Evolutionary conservation across 257 asterid genomes (phyloP).

Genomic region (Craterostigma plantagineum): DNA sequence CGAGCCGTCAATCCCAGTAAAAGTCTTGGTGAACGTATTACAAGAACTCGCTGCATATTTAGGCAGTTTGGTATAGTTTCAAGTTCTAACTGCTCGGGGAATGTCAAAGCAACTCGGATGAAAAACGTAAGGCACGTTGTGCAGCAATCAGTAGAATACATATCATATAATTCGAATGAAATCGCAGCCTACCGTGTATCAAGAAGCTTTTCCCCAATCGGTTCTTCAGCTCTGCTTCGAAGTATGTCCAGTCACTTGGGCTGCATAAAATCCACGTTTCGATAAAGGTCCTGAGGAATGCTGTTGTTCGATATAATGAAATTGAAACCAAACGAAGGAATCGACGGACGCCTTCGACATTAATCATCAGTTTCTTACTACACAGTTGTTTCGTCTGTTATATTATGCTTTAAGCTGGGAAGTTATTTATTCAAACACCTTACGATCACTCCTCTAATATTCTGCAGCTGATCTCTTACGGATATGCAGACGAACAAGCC

Average conservation of each 20-base stretch:
- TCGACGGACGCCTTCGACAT: too few species aligned
- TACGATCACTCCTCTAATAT: too few species aligned
- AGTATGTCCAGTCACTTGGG: constrained; percentile 86
- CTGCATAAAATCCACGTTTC: constrained; percentile 29
- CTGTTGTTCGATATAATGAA: too few species aligned
- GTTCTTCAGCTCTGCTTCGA: constrained; percentile 64
- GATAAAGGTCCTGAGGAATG: constrained; percentile 10
- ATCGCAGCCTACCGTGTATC: constrained; percentile 38
- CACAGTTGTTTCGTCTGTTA: neutral
- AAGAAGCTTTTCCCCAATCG: constrained; percentile 57
- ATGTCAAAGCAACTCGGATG: too few species aligned
- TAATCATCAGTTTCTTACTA: constrained; percentile 1
- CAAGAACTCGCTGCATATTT: constrained; percentile 70
- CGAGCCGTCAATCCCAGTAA: constrained; percentile 84
- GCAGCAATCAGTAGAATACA: too few species aligned
- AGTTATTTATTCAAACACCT: too few species aligned
- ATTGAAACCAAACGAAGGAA: too few species aligned
- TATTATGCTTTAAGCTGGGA: too few species aligned
- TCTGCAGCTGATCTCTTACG: neutral
- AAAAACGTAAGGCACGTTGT: too few species aligned
- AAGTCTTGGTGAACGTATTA: constrained; percentile 71
- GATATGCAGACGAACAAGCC: neutral
- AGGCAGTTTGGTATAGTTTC: constrained; percentile 11
- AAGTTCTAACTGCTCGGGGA: constrained; percentile 2
- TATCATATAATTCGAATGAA: too few species aligned